These are phyloP conservation scores for Thelephora aurantiotincta DNA, from an alignment of 768 basidiomycete species.

Conservation along the genomic window DNA sequence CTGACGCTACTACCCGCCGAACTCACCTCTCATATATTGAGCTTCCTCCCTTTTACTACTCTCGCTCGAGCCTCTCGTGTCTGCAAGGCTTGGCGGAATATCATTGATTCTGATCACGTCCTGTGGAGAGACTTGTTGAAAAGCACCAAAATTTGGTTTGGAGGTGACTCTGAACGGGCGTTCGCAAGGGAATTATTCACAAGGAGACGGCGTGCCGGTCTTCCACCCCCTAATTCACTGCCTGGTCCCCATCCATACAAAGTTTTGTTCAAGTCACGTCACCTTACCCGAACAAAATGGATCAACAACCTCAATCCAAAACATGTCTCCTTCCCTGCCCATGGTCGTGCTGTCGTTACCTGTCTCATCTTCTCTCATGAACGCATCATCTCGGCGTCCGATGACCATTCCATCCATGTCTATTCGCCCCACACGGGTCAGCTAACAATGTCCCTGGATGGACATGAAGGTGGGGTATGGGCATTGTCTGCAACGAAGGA, in stretches of 20 bases:
- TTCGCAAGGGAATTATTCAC: conserved; percentile 63
- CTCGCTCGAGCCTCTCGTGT: conserved; percentile 83
- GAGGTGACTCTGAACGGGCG: conserved; percentile 67
- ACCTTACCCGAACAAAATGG: conserved; percentile 72
- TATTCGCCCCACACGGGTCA: conserved; percentile 80
- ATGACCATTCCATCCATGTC: conserved; percentile 93
- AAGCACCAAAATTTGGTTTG: conserved; percentile 80
- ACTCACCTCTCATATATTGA: conserved; percentile 78
- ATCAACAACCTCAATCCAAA: conserved; percentile 56
- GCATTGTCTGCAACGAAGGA: conserved; percentile 84
- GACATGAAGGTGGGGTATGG: conserved; percentile 96
- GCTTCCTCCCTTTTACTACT: conserved; percentile 68
- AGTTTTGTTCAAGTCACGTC: conserved; percentile 83
- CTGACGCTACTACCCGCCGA: conserved; percentile 85
- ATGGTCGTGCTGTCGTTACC: conserved; percentile 85
- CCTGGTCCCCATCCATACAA: conserved; percentile 82
- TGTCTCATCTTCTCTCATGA: conserved; percentile 90
- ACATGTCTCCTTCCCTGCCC: conserved; percentile 74
- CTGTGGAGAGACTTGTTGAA: conserved; percentile 84
- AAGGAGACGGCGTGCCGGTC: conserved; percentile 32
- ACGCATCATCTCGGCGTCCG: conserved; percentile 92
- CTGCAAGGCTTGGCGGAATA: conserved; percentile 78
- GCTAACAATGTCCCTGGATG: conserved; percentile 59
- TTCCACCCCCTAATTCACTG: conserved; percentile 31
- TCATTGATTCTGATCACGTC: conserved; percentile 81